phyloP scores from a whole-genome alignment of 1,284 basidiomycete species.

The Ceratobasidium papillatum region DNA sequence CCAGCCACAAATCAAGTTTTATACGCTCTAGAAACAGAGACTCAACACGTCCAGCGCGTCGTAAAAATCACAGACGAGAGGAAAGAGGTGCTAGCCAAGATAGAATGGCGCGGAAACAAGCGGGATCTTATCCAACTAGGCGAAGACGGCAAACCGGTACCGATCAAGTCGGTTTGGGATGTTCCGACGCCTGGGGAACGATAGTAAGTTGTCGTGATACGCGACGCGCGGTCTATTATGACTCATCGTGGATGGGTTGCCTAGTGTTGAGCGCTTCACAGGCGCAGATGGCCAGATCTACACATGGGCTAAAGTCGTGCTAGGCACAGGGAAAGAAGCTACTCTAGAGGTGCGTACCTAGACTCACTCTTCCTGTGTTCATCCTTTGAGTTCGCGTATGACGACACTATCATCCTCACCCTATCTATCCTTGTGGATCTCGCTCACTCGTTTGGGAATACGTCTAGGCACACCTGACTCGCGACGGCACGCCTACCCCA shows the following conservation, averaged over 20 bases:
- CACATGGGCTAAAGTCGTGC: not conserved
- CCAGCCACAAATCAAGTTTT: not conserved
- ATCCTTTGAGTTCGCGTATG: not conserved
- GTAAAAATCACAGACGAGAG: not conserved
- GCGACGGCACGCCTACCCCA: not conserved
- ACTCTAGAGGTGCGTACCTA: not conserved
- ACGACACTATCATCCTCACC: not conserved
- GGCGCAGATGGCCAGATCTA: not conserved
- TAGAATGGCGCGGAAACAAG: not conserved
- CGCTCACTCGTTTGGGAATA: not conserved
- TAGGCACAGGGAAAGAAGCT: not conserved
- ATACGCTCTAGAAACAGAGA: not conserved
- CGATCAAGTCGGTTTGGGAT: not conserved
- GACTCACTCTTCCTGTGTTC: not conserved
- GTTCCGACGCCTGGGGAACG: not conserved
- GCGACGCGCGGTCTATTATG: not conserved
- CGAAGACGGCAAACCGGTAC: not conserved
- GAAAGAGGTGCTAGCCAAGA: not conserved
- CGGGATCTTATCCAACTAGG: not conserved
- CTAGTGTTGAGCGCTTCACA: not conserved
- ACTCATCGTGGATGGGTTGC: not conserved
- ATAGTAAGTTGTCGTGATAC: not conserved
- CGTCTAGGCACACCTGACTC: not conserved
- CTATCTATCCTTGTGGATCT: not conserved
- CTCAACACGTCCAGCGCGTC: not conserved